A percentile compares a stretch with the other conserved stretches of the same genome.
Conservation (phyloP, 192 early-diverging fungal genomes). For the Rhizophagus sp. region DNA sequence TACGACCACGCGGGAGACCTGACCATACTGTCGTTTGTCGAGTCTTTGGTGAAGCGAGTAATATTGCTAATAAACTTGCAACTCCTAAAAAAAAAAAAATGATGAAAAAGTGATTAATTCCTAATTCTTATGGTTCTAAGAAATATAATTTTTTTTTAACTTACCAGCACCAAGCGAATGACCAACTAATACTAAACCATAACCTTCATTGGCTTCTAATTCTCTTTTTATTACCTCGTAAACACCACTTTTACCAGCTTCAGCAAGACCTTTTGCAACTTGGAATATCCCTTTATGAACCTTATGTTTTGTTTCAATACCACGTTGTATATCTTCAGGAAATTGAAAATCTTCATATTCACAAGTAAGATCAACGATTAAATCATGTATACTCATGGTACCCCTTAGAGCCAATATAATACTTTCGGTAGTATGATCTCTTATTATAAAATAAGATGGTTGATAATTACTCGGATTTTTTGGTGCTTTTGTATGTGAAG, state of each 20-base stretch:
- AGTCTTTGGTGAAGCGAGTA: slow-evolving; percentile 45
- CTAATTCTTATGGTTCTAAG: no score
- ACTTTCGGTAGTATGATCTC: slow-evolving; percentile 43
- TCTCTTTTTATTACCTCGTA: slow-evolving; percentile 47
- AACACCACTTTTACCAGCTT: slow-evolving; percentile 41
- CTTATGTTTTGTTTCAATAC: slow-evolving; percentile 34
- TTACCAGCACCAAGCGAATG: slow-evolving; percentile 55
- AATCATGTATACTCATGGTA: slow-evolving; percentile 51
- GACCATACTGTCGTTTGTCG: slow-evolving; percentile 42
- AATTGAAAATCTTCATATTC: slow-evolving; percentile 48
- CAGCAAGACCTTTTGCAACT: slow-evolving; percentile 44
- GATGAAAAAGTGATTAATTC: not conserved
- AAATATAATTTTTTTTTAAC: not conserved
- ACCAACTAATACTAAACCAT: slow-evolving; percentile 48
- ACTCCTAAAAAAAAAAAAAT: slow-evolving; percentile 20
- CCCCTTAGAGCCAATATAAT: slow-evolving; percentile 52
- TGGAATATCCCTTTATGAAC: slow-evolving; percentile 50
- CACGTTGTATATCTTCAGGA: slow-evolving; percentile 38
- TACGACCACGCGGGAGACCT: slow-evolving; percentile 43
- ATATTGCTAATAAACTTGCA: slow-evolving; percentile 44
- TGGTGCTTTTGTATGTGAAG: slow-evolving; percentile 38
- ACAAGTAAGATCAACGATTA: slow-evolving; percentile 53
- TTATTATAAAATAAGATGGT: slow-evolving; percentile 50
- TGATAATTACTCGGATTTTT: slow-evolving; percentile 39
- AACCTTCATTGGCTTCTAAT: slow-evolving; percentile 41